Evolutionary conservation across 2,329 filamentous ascomycete genomes (phyloP), one percentile per base, ranked within the genome.

Genomic region (Neofusicoccum parvum): DNA sequence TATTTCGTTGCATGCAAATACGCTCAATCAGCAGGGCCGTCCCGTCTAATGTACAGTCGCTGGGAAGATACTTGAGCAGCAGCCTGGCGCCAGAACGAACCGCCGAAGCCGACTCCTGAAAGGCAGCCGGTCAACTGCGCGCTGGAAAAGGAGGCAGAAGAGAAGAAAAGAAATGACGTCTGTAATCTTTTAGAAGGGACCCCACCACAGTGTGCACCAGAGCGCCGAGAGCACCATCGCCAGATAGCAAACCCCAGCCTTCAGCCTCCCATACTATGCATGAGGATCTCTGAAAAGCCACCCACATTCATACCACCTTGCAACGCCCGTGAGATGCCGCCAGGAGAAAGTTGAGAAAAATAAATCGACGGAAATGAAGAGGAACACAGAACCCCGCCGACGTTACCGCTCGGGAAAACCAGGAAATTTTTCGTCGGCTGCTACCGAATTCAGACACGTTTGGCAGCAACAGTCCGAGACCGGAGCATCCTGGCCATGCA

Each of bases 281-380:
- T 60, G 41, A 48, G 56, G 45, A 46, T 14, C n/a, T 48, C 32
- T 60, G 56, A 60, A 46, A 34, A 60, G 56, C 56, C 56, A 17
- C 41, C 56, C 56, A 48, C 56, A 60, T 48, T 60, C 56, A 27
- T 14, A 48, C 56, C 56, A 10, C 56, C 43, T 23, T 60, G 56
- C 56, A 60, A 60, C 56, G 56, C 56, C 56, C n/a, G 54, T 59
- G 41, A 60, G 56, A 60, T 60, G 56, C 56, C 56, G 56, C 54
- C 41, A 23, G n/a, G 43, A 48, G 41, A 60, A 37, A 48, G 43
- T 17, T 15, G 15, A 37, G 4, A 20, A 5, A 43, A 48, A n/a
- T 15, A 48, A 34, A 23, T 27, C 11, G 27, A 37, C 48, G 48
- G 15, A 46, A 36, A 37, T 17, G 32, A 37, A 37, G 9, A 36